phyloP scores from a whole-genome alignment of 2,329 filamentous ascomycete species.

The Cercospora janseana region DNA sequence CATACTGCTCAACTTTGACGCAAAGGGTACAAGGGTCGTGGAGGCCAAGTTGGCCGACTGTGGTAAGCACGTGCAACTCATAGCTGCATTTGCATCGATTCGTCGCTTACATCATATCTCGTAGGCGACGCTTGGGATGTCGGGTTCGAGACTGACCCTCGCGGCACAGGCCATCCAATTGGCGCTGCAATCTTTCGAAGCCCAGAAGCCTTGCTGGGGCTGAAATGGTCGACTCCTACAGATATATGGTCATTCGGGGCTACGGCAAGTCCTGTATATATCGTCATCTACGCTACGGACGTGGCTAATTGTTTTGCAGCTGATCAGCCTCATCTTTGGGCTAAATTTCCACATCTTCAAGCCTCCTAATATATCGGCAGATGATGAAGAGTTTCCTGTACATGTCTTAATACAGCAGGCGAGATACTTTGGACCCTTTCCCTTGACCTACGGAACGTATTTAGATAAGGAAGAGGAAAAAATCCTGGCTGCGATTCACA shows the following conservation, averaged over 20 bases:
- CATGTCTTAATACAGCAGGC: conserved; percentile 31
- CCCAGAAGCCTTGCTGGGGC: conserved; percentile 37
- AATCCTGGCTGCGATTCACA: conserved; percentile 19
- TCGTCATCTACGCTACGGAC: background rate
- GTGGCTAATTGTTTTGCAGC: conserved; percentile 22
- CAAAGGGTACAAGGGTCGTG: conserved; percentile 30
- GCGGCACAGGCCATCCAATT: conserved; percentile 32
- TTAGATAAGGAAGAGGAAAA: conserved; percentile 24
- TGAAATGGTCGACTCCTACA: conserved; percentile 40
- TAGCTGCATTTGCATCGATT: conserved; percentile 3
- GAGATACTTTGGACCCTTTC: conserved; percentile 33
- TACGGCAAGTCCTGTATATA: conserved; percentile 32
- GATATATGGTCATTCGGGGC: conserved; percentile 46
- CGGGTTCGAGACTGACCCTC: conserved; percentile 22
- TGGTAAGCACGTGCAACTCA: conserved; percentile 14
- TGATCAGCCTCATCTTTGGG: conserved; percentile 35
- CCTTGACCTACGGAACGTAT: conserved; percentile 28
- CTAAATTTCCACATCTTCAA: conserved; percentile 32
- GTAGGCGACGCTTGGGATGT: conserved; percentile 17
- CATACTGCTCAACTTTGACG: conserved; percentile 39
- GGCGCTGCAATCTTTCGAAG: conserved; percentile 42
- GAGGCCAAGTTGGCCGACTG: conserved; percentile 36
- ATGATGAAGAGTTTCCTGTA: conserved; percentile 30
- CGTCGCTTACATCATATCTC: conserved; percentile 7
- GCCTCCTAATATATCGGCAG: conserved; percentile 25